These are phyloP conservation scores for Fraxinus quadrangulata DNA, from an alignment of 257 asterid species.

Conservation along the genomic window DNA sequence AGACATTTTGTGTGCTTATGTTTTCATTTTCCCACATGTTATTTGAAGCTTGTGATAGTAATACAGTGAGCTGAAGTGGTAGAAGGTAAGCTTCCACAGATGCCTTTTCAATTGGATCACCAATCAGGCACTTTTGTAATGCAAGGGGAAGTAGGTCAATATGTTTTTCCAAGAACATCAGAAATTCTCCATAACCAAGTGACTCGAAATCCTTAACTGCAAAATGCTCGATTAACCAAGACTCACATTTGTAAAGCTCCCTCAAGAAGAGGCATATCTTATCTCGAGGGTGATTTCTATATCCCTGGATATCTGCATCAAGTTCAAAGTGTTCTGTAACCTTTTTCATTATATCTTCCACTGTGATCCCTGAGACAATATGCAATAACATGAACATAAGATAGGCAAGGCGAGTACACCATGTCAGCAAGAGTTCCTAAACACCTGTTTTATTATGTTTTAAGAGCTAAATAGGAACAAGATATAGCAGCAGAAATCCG, in stretches of 20 bases:
- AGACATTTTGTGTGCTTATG: conserved; percentile 40
- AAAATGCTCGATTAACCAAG: conserved; percentile 62
- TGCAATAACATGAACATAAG: neutral
- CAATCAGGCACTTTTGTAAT: conserved; percentile 50
- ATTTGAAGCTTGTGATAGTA: conserved; percentile 70
- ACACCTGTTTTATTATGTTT: too few relatives aligned
- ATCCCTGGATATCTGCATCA: conserved; percentile 31
- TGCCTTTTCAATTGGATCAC: conserved; percentile 41
- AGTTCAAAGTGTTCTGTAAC: conserved; percentile 57
- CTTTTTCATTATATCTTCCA: conserved; percentile 64
- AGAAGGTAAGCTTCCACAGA: conserved; percentile 67
- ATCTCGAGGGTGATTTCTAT: conserved; percentile 35
- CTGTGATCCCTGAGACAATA: conserved; percentile 46
- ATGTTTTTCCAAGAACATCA: conserved; percentile 68
- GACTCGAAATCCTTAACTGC: conserved; percentile 57
- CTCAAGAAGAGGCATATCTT: conserved; percentile 48
- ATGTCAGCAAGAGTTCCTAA: neutral
- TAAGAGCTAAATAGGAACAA: neutral
- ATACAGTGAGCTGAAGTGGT: conserved; percentile 67
- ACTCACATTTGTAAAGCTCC: conserved; percentile 68
- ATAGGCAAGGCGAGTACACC: neutral
- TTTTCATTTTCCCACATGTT: conserved; percentile 47
- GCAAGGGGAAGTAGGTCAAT: conserved; percentile 51
- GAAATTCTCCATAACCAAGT: conserved; percentile 80
- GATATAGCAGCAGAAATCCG: neutral